Evolutionary conservation across 2,329 filamentous ascomycete species (phyloP), one percentile per base, ranked within the genome.

Genomic region (Fusarium poae): DNA sequence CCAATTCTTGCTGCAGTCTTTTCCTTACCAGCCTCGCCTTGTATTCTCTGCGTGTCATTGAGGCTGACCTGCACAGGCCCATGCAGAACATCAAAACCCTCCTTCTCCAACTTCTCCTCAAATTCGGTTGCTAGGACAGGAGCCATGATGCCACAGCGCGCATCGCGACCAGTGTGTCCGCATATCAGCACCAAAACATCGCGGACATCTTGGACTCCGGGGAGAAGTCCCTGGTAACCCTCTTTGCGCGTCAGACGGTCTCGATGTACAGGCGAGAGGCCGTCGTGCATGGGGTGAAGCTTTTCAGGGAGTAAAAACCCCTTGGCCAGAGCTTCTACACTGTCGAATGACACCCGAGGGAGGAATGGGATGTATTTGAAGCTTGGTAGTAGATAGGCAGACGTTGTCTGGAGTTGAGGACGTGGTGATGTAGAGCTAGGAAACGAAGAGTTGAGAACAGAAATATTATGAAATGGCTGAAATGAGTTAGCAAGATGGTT

Each of bases 171-270:
- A 16, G 91, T 91, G 73, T 99, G 96, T 0, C 94, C 93, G 76
- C 96, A 99, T 43, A 97, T 91, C 21, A 98, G 81, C 30, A 99
- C 87, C n/a, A 92, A 73, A 6, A 94, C 83, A 65, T 94, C 90
- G 18, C 86, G 75, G 11, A 92, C 86, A 60, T 89, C 86, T 13
- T 85, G 81, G 7, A 92, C 89, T 2, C 85, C 84, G 2, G 80
- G 79, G 3, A 93, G 81, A 35, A 80, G 81, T 57, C 63, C 81
- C 74, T 75, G 87, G 73, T 81, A 89, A 55, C 77, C 88, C 65
- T 77, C 84, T 79, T 84, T 88, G 71, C 81, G 82, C 44, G 76
- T 79, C 51, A 83, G 77, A 2, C 83, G 78, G 74, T 89, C 87
- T 44, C 82, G 82, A 70, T 89, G 86, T 42, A 87, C 82, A 0